These are phyloP conservation scores for Corymbia calophylla DNA, from an alignment of 441 rosid genomes.

Conservation along the genomic window DNA sequence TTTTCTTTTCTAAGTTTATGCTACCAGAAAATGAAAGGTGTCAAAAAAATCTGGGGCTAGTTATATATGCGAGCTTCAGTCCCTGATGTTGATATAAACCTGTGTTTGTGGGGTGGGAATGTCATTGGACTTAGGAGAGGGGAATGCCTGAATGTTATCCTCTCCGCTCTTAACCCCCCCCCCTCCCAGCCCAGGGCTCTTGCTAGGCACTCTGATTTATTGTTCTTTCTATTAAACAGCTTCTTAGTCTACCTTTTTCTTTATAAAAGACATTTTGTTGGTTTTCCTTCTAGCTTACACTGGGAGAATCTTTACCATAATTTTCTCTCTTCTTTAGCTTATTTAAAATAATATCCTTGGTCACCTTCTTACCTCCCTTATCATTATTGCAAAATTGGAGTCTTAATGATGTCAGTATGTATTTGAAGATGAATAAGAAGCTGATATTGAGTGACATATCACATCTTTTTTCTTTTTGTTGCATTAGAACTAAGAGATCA, in stretches of 20 bases:
- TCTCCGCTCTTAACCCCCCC: not conserved
- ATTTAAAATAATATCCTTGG: not conserved
- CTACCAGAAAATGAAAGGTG: not conserved
- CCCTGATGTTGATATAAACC: not conserved
- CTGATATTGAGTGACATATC: not conserved
- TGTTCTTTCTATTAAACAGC: not conserved
- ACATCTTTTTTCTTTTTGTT: not conserved
- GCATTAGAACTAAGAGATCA: not conserved
- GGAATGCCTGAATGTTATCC: not conserved
- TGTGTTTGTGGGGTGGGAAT: not conserved
- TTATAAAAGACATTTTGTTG: not conserved
- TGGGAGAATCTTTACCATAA: not conserved
- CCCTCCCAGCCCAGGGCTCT: not conserved
- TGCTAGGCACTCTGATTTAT: not conserved
- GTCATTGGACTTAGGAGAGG: not conserved
- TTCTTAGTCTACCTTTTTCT: not conserved
- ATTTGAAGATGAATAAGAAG: not conserved
- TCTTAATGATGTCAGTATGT: not conserved
- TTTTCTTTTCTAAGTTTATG: not conserved
- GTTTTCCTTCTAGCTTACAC: not conserved
- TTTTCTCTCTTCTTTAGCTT: not conserved
- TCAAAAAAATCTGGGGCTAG: not conserved
- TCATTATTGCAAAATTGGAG: not conserved
- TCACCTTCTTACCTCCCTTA: not conserved
- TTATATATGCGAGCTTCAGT: not conserved